phyloP scores from a whole-genome alignment of 306 rosid species.

The Senna tora region DNA sequence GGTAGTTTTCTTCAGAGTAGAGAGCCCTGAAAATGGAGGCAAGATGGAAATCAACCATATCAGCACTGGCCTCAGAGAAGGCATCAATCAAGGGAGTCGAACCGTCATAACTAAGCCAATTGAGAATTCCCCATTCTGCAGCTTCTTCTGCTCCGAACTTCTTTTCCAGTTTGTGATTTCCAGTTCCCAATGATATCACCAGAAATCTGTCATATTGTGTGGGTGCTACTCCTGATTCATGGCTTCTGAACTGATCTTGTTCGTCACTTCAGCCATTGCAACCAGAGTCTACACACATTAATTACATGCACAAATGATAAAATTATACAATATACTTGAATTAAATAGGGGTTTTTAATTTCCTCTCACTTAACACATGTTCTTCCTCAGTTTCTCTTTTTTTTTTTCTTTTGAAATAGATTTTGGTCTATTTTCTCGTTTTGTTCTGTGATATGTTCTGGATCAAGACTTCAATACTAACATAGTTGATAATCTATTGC shows the following conservation, averaged over 20 bases:
- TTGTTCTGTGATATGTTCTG: too few species aligned
- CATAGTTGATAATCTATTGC: too few species aligned
- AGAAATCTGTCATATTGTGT: slow-evolving; percentile 47
- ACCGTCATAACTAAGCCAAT: slow-evolving; percentile 53
- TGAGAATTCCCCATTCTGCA: slow-evolving; percentile 58
- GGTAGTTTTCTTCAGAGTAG: too few species aligned
- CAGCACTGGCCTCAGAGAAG: slow-evolving; percentile 49
- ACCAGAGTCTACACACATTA: slow-evolving; percentile 57
- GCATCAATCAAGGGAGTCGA: slow-evolving; percentile 53
- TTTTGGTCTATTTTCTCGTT: too few species aligned
- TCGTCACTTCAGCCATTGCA: slow-evolving; percentile 59
- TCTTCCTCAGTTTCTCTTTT: too few species aligned
- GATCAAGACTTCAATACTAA: too few species aligned
- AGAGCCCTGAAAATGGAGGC: neutral
- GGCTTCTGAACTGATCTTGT: neutral
- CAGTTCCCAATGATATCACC: slow-evolving; percentile 70
- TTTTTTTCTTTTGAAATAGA: too few species aligned
- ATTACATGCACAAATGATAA: too few species aligned
- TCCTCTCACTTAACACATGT: too few species aligned
- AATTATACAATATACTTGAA: too few species aligned
- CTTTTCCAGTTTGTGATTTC: slow-evolving; percentile 47
- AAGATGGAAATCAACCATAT: slow-evolving; percentile 62
- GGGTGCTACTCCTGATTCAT: slow-evolving; percentile 26
- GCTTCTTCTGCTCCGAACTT: slow-evolving; percentile 48
- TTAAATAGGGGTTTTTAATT: too few species aligned